phyloP scores from a whole-genome alignment of 2,329 filamentous ascomycete genomes.

The Penicillium sp. region DNA sequence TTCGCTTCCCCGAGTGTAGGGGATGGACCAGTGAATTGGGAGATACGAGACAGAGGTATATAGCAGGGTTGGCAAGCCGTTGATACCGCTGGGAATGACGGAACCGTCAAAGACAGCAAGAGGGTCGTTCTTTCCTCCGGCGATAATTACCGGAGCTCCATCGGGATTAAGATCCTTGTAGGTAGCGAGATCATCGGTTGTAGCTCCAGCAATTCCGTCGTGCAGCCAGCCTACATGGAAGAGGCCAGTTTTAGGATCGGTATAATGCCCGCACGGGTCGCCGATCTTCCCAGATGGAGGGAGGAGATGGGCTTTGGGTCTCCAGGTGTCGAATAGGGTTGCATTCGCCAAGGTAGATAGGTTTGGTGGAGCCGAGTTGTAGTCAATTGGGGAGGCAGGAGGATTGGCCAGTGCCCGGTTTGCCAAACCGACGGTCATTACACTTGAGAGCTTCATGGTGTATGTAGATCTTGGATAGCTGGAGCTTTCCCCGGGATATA shows the following conservation, averaged over 20 bases:
- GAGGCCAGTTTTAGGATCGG: slow-evolving; percentile 17
- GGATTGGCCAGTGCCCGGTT: neutral
- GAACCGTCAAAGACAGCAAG: slow-evolving; percentile 20
- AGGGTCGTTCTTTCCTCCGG: slow-evolving; percentile 19
- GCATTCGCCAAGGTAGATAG: slow-evolving; percentile 15
- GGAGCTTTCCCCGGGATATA: neutral
- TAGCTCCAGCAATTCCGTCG: slow-evolving; percentile 16
- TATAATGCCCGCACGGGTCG: slow-evolving; percentile 21
- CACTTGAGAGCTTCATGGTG: slow-evolving; percentile 1
- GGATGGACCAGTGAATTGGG: slow-evolving; percentile 47
- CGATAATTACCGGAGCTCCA: slow-evolving; percentile 11
- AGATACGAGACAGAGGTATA: slow-evolving; percentile 50
- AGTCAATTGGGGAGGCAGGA: neutral
- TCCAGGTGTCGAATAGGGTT: slow-evolving; percentile 20
- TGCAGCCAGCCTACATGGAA: slow-evolving; percentile 23
- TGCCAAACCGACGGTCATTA: neutral
- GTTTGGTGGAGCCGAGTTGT: slow-evolving; percentile 15
- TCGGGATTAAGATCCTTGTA: slow-evolving; percentile 15
- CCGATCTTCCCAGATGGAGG: slow-evolving; percentile 18
- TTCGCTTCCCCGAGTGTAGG: slow-evolving; percentile 47
- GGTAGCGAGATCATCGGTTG: slow-evolving; percentile 16
- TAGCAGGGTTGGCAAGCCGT: slow-evolving; percentile 47
- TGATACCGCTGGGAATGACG: slow-evolving; percentile 22
- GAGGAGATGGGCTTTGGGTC: slow-evolving; percentile 18
- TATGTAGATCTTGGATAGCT: neutral